A percentile compares a stretch with the other conserved stretches of the same genome.
These are phyloP conservation scores for Ustilago xerochloae DNA, from an alignment of 1,284 basidiomycete genomes.

Conservation along the genomic window DNA sequence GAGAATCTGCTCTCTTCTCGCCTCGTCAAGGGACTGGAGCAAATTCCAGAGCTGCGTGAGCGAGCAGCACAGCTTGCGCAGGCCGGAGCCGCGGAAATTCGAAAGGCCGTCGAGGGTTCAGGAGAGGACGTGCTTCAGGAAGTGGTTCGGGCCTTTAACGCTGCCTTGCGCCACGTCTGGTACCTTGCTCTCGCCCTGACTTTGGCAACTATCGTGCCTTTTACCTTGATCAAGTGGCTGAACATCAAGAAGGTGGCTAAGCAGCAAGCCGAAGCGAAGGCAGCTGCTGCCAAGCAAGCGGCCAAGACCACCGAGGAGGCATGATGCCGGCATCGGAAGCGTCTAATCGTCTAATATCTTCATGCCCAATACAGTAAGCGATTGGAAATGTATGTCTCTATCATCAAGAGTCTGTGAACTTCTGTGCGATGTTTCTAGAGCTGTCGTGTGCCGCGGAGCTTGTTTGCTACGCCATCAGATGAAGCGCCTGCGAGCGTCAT, in stretches of 20 bases:
- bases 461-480: constrained; percentile 12
- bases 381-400: too few species aligned
- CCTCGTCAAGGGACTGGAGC: constrained; percentile 11
- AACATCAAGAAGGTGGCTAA: constrained; percentile 23
- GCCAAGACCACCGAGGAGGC: constrained; percentile 5
- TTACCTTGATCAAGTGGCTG: constrained; percentile 25
- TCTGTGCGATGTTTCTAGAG: neutral
- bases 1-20: constrained; percentile 17
- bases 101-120: constrained; percentile 2
- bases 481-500: constrained; percentile 47
- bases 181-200: constrained; percentile 23
- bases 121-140: constrained; percentile 7
- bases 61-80: constrained; percentile 9
- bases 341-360: too few species aligned
- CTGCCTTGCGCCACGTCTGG: constrained; percentile 24
- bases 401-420: too few species aligned
- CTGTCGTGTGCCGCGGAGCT: constrained; percentile 38
- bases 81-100: constrained; percentile 13
- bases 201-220: constrained; percentile 11
- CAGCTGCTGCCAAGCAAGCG: neutral
- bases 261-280: constrained; percentile 5
- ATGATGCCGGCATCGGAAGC: neutral
- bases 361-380: too few species aligned
- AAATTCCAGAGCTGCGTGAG: constrained; percentile 5
- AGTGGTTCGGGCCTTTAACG: constrained; percentile 11